phyloP scores from a whole-genome alignment of 2,329 filamentous ascomycete genomes.

The Arthrobotrys sphaeroides region DNA sequence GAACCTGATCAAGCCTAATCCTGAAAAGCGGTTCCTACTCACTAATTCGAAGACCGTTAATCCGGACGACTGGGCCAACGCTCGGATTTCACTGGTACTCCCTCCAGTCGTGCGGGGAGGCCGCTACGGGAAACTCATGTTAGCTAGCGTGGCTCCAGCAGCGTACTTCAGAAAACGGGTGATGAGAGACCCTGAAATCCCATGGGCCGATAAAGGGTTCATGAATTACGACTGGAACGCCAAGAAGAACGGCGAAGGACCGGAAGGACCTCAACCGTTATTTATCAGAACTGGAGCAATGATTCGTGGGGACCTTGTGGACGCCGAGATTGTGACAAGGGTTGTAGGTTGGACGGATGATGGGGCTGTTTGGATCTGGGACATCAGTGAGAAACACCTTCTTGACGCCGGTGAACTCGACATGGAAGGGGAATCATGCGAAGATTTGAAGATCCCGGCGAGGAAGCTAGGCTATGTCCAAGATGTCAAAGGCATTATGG shows the following conservation, averaged over 20 bases:
- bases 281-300: slow-evolving; percentile 32
- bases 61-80: slow-evolving; percentile 16
- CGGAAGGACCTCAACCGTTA: background rate
- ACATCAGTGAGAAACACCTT: slow-evolving; percentile 37
- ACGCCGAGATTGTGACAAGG: slow-evolving; percentile 35
- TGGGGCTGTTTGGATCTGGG: slow-evolving; percentile 45
- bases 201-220: slow-evolving; percentile 35
- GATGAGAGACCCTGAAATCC: slow-evolving; percentile 42
- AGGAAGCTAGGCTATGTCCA: slow-evolving; percentile 37
- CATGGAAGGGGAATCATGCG: background rate
- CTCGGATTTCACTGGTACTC: slow-evolving; percentile 11
- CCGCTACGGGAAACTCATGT: slow-evolving; percentile 2
- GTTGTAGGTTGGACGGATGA: slow-evolving; percentile 30
- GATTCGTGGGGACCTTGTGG: slow-evolving; percentile 13
- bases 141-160: slow-evolving; percentile 25
- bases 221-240: slow-evolving; percentile 10
- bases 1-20: slow-evolving; percentile 13
- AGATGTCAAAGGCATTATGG: slow-evolving; percentile 34
- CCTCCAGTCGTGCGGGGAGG: background rate
- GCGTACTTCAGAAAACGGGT: slow-evolving; percentile 28
- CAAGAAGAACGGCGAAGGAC: background rate
- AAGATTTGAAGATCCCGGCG: slow-evolving; percentile 10
- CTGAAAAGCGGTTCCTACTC: slow-evolving; percentile 21
- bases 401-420: slow-evolving; percentile 8
- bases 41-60: slow-evolving; percentile 4